Evolutionary conservation across 306 rosid genomes (phyloP), one percentile per base, ranked within the genome.

Genomic region (Erythrophleum fordii): DNA sequence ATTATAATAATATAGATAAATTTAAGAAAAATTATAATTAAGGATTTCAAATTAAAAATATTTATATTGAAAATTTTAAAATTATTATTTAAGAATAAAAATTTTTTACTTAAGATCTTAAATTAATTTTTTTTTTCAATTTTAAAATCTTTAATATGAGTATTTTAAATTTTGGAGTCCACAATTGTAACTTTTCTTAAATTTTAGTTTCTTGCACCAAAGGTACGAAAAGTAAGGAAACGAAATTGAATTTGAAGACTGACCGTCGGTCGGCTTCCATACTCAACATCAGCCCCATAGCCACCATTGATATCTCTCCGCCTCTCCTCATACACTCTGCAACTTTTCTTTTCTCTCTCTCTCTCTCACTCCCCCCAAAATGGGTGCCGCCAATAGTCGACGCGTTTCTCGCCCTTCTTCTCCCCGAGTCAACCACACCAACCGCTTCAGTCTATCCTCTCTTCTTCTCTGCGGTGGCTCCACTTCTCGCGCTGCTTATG

Each of bases 351-450:
- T 26, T 45, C 5, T 52, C 48, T n/a, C 42, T 76, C 65, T 51
- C 80, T 20, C 2, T n/a, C 18, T 53, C 23, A 10, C 31, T 56
- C 62, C 22, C 11, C 14, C 31, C 10, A 18, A 41, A 70, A 89
- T 89, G 93, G 93, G 93, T 87, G 80, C 83, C 60, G 77, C 89
- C 80, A 79, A 72, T 59, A 85, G 89, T 77, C 90, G 88, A 77
- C 71, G 80, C 91, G 88, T 81, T 45, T 84, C 90, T 73, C 90
- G 87, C 64, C 75, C 81, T 74, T 82, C 85, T 77, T 73, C 87
- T 73, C 48, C 84, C 69, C 86, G 88, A 90, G 84, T 75, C 83
- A 72, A 72, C 49, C 59, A 78, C 77, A 0, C 70, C 88, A 77
- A 71, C 62, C 85, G 93, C 79, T 87, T 91, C 85, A 59, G 46